Evolutionary conservation across 176 grass and related monocot genomes (phyloP), one percentile per base, ranked within the genome.

Genomic region (Triticum turgidum): DNA sequence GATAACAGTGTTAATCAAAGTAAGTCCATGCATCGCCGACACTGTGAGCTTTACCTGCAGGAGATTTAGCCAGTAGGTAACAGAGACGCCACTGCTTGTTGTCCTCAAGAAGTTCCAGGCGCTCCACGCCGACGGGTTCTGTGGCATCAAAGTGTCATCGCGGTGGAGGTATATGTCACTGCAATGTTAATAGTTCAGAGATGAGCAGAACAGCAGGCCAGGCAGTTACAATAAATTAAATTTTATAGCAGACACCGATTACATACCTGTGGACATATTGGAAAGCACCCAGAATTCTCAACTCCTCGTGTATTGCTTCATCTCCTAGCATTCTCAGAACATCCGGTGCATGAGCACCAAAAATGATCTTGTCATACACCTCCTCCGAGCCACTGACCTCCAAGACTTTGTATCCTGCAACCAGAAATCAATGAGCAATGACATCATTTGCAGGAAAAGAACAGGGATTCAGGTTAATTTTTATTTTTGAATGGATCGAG

Each of bases 61-160:
- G 9, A 95, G 39, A 61, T 98, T 98, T 34, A 98, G 77, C 96
- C 93, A 98, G 88, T 94, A 98, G 82, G 96, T 98, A 79, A 98
- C 81, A 71, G 86, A 94, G 56, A 94, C 93, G 0, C 93, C 91
- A 3, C 22, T 89, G 17, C 77, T 80, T 1, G 88, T 95, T 9
- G 93, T 90, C 14, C 93, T 91, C 78, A 93, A 63, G 86, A 98
- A 98, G 69, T 98, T 98, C 96, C 96, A 95, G 37, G 96, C 84
- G 75, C 96, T 93, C 96, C 93, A 98, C 38, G 93, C 96, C 5
- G 96, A 94, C 37, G 83, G 76, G 84, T 92, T 95, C 61, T 14
- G 88, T 3, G 96, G 96, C 96, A 98, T 95, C 76, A 95, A 77
- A 27, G 70, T 94, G 75, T 92, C 86, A 45, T 98, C 96, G 0